Conservation (phyloP, 768 basidiomycete species). For the Naganishia vishniacii region DNA sequence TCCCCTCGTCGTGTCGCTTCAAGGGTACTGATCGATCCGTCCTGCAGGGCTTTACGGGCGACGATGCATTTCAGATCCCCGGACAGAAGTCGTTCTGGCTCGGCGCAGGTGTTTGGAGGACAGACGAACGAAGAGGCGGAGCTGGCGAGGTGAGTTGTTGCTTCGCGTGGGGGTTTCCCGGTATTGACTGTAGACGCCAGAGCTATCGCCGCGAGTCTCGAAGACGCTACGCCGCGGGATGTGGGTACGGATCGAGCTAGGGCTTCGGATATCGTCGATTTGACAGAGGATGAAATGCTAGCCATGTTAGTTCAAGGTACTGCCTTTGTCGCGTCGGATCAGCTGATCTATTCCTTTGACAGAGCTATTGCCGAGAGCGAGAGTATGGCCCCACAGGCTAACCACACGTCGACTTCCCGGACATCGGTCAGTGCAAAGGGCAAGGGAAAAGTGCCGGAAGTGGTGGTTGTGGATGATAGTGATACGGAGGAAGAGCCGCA, state of each 20-base stretch:
- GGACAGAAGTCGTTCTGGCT: constrained; percentile 9
- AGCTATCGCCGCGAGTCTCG: constrained; percentile 11
- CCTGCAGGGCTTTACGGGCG: background rate
- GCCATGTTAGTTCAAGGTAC: background rate
- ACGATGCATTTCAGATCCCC: constrained; percentile 4
- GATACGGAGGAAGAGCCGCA: background rate
- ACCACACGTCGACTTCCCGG: too few species aligned
- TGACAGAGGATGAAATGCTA: constrained; percentile 17
- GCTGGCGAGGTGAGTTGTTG: background rate
- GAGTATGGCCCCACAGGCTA: background rate
- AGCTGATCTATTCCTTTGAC: background rate
- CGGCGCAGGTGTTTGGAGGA: constrained; percentile 9
- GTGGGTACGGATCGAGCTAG: too few species aligned
- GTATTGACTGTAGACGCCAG: background rate
- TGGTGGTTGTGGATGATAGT: constrained; percentile 10
- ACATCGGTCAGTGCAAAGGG: background rate
- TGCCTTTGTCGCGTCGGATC: too few species aligned
- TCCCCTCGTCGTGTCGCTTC: too few species aligned
- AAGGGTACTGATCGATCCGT: too few species aligned
- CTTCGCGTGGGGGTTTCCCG: too few species aligned
- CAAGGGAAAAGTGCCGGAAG: background rate
- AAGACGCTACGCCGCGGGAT: background rate
- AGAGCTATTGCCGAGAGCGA: constrained; percentile 17
- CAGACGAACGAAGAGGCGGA: background rate
- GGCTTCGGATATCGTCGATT: background rate